Evolutionary conservation across 164 flowering plant species (phyloP).

Genomic region (Vitis amurensis): DNA sequence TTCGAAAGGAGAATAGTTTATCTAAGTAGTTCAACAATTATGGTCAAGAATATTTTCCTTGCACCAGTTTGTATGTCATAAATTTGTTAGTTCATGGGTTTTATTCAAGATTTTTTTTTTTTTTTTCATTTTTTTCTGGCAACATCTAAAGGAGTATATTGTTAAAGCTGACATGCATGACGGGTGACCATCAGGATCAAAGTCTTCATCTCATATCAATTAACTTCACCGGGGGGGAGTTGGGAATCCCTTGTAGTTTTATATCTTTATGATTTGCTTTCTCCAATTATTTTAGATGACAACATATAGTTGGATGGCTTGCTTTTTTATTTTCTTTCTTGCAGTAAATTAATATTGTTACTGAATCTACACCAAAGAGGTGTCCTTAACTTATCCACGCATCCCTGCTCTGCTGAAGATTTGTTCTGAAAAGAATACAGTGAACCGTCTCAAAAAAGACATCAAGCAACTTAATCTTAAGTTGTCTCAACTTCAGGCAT

Average conservation of each 20-base stretch:
- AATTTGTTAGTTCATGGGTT: too few relatives aligned
- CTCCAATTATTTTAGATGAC: background rate
- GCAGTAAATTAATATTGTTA: background rate
- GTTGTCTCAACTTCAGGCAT: conserved; percentile 75
- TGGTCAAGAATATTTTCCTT: background rate
- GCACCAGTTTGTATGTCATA: background rate
- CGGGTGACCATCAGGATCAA: too few relatives aligned
- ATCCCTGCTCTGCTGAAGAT: conserved; percentile 83
- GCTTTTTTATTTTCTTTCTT: background rate
- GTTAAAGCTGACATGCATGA: too few relatives aligned
- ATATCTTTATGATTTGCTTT: background rate
- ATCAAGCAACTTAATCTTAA: conserved; percentile 74
- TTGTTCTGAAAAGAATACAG: conserved; percentile 71
- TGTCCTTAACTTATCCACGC: conserved; percentile 71
- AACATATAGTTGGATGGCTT: background rate
- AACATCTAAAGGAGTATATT: too few relatives aligned
- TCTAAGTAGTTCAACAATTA: background rate
- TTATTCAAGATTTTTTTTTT: too few relatives aligned
- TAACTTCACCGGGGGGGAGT: background rate
- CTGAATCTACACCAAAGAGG: background rate
- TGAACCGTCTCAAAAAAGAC: conserved; percentile 73
- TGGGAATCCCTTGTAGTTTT: background rate
- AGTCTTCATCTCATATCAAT: background rate
- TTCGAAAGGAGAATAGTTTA: background rate
- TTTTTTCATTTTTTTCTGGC: too few relatives aligned